Percentiles rank a stretch among this genome's conserved stretches.
These are phyloP conservation scores for Backusella circina DNA, from an alignment of 192 early-diverging fungal genomes.

Conservation along the genomic window DNA sequence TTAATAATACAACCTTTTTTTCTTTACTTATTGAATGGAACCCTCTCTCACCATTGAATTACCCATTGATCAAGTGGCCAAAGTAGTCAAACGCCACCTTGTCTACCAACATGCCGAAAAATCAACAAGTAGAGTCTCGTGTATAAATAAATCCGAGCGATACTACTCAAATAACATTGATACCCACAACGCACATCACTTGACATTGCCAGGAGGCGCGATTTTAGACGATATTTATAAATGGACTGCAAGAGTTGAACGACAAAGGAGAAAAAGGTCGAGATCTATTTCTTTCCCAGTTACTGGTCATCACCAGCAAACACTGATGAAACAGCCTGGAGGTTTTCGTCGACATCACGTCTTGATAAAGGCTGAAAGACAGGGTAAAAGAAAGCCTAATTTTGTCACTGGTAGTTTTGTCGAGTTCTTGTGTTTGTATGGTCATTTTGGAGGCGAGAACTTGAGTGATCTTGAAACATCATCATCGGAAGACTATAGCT, in stretches of 20 bases:
- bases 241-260: slow-evolving; percentile 73
- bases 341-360: slow-evolving; percentile 87
- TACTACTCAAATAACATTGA: background rate
- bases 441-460: slow-evolving; percentile 92
- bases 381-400: slow-evolving; percentile 72
- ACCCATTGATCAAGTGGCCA: slow-evolving; percentile 52
- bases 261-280: slow-evolving; percentile 22
- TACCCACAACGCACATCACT: slow-evolving; percentile 39
- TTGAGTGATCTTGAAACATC: slow-evolving; percentile 65
- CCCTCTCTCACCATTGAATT: slow-evolving; percentile 36
- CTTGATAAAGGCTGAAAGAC: slow-evolving; percentile 61
- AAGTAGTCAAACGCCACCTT: slow-evolving; percentile 67
- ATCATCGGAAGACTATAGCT: background rate
- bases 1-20: too few relatives aligned
- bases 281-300: slow-evolving; percentile 30
- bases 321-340: slow-evolving; percentile 62
- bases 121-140: too few relatives aligned
- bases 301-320: slow-evolving; percentile 18
- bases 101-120: slow-evolving; percentile 47
- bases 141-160: too few relatives aligned
- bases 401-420: slow-evolving; percentile 87
- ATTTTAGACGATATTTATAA: slow-evolving; percentile 86
- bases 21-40: slow-evolving; percentile 5
- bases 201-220: slow-evolving; percentile 58
- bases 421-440: slow-evolving; percentile 89